Percentiles rank a stretch among this genome's conserved stretches.
phyloP scores from a whole-genome alignment of 176 grass and related monocot species.

The Melocanna baccifera region DNA sequence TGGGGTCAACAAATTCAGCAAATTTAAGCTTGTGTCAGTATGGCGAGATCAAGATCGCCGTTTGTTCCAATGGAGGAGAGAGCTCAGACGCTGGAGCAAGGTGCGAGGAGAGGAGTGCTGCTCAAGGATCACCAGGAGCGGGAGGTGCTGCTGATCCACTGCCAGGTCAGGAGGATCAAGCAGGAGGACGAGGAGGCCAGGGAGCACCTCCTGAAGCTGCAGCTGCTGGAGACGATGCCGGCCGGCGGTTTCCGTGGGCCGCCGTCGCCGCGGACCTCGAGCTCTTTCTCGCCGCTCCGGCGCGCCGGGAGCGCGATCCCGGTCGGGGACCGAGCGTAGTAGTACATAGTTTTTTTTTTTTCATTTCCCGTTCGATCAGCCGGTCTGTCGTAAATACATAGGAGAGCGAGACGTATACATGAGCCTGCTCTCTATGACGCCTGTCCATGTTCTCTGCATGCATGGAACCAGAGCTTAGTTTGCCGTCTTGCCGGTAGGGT shows the following conservation, averaged over 20 bases:
- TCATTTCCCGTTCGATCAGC: not conserved
- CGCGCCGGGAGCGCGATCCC: slow-evolving; percentile 43
- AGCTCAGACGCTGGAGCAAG: not conserved
- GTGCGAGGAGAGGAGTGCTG: not conserved
- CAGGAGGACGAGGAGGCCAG: slow-evolving; percentile 67
- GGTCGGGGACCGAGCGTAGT: not conserved
- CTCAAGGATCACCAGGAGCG: not conserved
- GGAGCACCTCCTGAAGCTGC: slow-evolving; percentile 40
- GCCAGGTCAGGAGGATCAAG: slow-evolving; percentile 75
- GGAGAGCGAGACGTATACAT: not conserved
- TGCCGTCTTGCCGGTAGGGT: not conserved
- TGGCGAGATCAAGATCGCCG: slow-evolving; percentile 27
- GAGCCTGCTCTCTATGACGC: slow-evolving; percentile 2
- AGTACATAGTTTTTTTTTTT: not conserved
- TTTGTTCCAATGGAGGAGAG: slow-evolving; percentile 33
- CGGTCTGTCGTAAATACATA: slow-evolving; percentile 5
- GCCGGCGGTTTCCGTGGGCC: not conserved
- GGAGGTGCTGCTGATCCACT: slow-evolving; percentile 54
- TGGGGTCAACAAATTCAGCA: not conserved
- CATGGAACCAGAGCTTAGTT: slow-evolving; percentile 40
- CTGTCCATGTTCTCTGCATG: slow-evolving; percentile 39
- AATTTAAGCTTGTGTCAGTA: not conserved
- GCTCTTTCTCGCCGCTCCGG: slow-evolving; percentile 51
- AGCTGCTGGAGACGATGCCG: slow-evolving; percentile 46
- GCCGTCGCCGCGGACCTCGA: slow-evolving; percentile 24